Base-by-base conservation (phyloP, 2,329 filamentous ascomycete genomes). In the Trichoderma afroharzianum region DNA sequence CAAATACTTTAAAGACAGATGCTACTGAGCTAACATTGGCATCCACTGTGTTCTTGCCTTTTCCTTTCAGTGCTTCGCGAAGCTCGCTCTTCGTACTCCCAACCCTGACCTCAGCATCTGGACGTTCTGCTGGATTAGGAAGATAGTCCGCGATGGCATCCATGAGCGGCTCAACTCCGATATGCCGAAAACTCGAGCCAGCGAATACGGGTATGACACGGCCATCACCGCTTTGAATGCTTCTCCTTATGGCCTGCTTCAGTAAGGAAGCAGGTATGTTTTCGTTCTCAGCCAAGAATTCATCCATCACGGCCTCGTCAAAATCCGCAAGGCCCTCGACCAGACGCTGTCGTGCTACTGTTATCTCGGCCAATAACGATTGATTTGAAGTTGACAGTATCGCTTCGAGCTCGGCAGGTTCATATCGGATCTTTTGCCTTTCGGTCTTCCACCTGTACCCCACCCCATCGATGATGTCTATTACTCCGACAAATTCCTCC, bases 1-100 rank as follows among this genome's bases (percentile, higher is more conserved):
- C 92, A 74, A 96, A 94, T 6, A 98, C 96, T 81, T 99, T 99
- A 87, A 98, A 99, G 1, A 98, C 88, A 18, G 92, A 93, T 30
- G 89, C 87, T 3, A 89, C 82, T 6, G 86, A 83, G 9, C 84
- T 82, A 30, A 84, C 77, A 1, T 79, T 79, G 14, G 81, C 78
- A 9, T 80, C 78, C 8, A 74, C 74, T 11, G 79, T 74, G 26
- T 79, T 79, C 73, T 83, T 84, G 28, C 80, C 80, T 28, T 81
- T 80, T 2, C 77, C 72, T 24, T 79, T 75, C 18, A 89, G 78
- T 6, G 86, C 77, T 2, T 85, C 75, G 1, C 73, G 70, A 3
- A 83, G 74, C 6, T 76, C 76, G 3, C 81, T 73, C 43, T 79
- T 81, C 0, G 86, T 85, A n/a, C 88, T 83, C 0, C 90, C 91